Evolutionary conservation across 2,329 filamentous ascomycete genomes (phyloP).

Genomic region (Colletotrichum godetiae): DNA sequence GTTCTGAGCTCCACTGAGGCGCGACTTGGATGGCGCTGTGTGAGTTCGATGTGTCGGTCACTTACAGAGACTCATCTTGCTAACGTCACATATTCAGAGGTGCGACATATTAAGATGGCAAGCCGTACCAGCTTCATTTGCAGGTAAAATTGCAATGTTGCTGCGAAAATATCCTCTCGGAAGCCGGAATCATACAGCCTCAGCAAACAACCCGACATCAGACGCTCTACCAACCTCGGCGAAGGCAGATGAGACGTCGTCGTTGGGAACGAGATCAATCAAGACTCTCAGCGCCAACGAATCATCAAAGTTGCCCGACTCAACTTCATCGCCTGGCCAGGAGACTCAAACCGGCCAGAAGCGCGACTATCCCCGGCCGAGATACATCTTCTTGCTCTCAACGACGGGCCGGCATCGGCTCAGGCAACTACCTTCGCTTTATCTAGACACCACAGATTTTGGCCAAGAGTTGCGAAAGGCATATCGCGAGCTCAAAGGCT

Average conservation of each 20-base stretch:
- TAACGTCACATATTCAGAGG: background rate
- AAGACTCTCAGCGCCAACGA: background rate
- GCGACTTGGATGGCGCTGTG: background rate
- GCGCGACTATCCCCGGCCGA: background rate
- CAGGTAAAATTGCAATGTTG: background rate
- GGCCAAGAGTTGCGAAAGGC: background rate
- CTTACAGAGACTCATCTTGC: too few species aligned
- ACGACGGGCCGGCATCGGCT: background rate
- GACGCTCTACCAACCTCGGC: too few species aligned
- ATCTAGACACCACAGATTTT: background rate
- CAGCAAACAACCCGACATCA: background rate
- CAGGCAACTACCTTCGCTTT: constrained; percentile 2
- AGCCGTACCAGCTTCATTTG: background rate
- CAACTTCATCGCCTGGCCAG: background rate
- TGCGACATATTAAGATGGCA: background rate
- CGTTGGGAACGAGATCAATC: background rate
- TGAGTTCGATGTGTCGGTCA: background rate
- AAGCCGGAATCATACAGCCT: background rate
- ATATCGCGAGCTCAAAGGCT: constrained; percentile 1
- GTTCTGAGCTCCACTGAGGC: background rate
- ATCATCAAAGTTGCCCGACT: background rate
- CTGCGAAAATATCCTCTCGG: background rate
- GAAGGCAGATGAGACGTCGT: background rate
- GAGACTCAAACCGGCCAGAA: background rate
- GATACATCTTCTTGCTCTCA: constrained; percentile 9